Evolutionary conservation across 2,329 filamentous ascomycete species (phyloP).

Genomic region (Leptographium galeiforme): DNA sequence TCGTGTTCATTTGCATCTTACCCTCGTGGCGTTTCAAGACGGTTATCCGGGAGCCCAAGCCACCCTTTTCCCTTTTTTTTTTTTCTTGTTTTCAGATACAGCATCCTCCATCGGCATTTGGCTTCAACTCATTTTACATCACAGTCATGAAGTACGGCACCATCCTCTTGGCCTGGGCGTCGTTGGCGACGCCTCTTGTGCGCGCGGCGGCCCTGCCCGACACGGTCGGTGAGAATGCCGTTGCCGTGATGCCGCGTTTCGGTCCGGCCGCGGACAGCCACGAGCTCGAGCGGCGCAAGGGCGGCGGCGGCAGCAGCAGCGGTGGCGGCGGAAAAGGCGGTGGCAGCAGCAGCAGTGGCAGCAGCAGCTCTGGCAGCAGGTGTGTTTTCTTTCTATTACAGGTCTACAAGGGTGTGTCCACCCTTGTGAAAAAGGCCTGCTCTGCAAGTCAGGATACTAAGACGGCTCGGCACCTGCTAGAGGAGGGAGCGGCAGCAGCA

Average conservation of each 20-base stretch:
- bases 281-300: conserved; percentile 43
- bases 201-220: conserved; percentile 13
- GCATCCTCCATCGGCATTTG: background rate
- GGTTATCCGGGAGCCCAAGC: background rate
- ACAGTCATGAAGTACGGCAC: conserved; percentile 8
- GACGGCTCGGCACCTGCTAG: background rate
- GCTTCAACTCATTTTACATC: background rate
- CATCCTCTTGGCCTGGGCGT: conserved; percentile 2
- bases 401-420: background rate
- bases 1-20: background rate
- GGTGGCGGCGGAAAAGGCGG: background rate
- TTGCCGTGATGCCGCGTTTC: background rate
- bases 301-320: conserved; percentile 24
- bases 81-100: too few species aligned
- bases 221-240: background rate
- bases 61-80: too few species aligned
- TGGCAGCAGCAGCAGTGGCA: background rate
- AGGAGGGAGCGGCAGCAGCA: background rate
- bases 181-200: conserved; percentile 8
- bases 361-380: background rate
- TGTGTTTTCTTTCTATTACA: background rate
- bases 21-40: background rate
- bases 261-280: background rate
- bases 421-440: background rate
- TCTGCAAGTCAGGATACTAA: background rate